Percentiles rank a stretch among this genome's conserved stretches.
phyloP scores from a whole-genome alignment of 768 basidiomycete species.

The Lentinus brumalis region DNA sequence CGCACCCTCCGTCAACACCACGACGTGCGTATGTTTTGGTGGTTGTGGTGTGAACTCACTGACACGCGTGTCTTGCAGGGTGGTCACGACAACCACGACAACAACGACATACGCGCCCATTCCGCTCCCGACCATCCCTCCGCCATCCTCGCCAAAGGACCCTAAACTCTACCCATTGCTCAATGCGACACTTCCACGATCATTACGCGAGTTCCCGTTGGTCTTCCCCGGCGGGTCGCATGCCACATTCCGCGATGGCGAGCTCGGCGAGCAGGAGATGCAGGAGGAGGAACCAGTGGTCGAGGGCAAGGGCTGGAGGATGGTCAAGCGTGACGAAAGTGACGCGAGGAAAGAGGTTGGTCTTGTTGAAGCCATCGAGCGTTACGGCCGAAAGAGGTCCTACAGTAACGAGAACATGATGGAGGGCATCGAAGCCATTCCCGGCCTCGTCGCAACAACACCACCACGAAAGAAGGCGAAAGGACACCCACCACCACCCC shows the following conservation, averaged over 20 bases:
- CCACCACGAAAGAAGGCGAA: constrained; percentile 80
- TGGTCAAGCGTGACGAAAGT: constrained; percentile 67
- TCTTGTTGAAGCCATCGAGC: constrained; percentile 79
- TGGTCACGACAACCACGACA: constrained; percentile 90
- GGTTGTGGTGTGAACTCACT: constrained; percentile 1
- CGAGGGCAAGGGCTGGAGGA: constrained; percentile 72
- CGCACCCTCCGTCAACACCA: constrained; percentile 83
- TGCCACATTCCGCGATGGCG: constrained; percentile 78
- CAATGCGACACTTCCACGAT: constrained; percentile 72
- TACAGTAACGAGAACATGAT: constrained; percentile 59
- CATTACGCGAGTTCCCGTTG: constrained; percentile 73
- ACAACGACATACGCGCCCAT: constrained; percentile 92
- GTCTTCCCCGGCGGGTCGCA: constrained; percentile 80
- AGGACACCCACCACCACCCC: constrained; percentile 56
- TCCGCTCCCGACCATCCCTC: constrained; percentile 71
- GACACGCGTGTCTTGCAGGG: constrained; percentile 44
- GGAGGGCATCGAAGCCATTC: constrained; percentile 72
- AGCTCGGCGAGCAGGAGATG: constrained; percentile 63
- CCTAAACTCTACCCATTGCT: constrained; percentile 79
- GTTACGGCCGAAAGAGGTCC: constrained; percentile 68
- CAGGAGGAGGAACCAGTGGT: constrained; percentile 70
- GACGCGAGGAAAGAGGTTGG: constrained; percentile 58
- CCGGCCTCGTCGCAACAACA: constrained; percentile 46
- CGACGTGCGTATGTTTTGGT: constrained; percentile 56
- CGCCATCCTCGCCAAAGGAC: constrained; percentile 72